A percentile compares a stretch with the other conserved stretches of the same genome.
Evolutionary conservation across 192 early-diverging fungal genomes (phyloP).

Genomic region (Rhizophagus prolifer): DNA sequence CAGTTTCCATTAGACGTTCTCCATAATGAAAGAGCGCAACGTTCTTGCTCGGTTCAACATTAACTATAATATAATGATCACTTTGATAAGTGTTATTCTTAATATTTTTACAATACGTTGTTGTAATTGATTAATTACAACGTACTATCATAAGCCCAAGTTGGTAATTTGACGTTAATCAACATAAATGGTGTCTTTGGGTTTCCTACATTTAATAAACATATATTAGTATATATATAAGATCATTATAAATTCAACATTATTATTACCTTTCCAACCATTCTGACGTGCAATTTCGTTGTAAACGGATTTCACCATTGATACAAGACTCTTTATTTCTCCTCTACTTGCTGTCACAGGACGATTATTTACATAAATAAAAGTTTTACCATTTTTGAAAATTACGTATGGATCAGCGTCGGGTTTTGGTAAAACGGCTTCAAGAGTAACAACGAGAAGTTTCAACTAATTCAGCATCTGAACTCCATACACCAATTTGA

Average conservation of each 20-base stretch:
- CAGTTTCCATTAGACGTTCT: slow-evolving; percentile 23
- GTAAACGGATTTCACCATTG: slow-evolving; percentile 30
- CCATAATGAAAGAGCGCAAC: slow-evolving; percentile 33
- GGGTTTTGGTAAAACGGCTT: slow-evolving; percentile 28
- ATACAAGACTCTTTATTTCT: slow-evolving; percentile 36
- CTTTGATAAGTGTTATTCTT: background rate
- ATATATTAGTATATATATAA: background rate
- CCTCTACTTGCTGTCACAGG: slow-evolving; percentile 35
- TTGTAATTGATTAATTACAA: background rate
- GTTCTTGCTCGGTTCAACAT: slow-evolving; percentile 43
- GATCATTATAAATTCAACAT: background rate
- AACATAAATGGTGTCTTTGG: slow-evolving; percentile 23
- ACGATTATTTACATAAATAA: slow-evolving; percentile 41
- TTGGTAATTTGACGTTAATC: slow-evolving; percentile 24
- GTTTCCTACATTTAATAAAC: background rate
- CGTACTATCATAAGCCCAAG: slow-evolving; percentile 24
- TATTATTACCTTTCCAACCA: background rate
- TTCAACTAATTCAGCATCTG: background rate
- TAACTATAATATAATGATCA: slow-evolving; percentile 25
- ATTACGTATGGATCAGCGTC: slow-evolving; percentile 32
- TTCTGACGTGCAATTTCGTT: slow-evolving; percentile 1
- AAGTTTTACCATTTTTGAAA: slow-evolving; percentile 34
- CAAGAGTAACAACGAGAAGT: background rate
- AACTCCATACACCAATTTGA: background rate
- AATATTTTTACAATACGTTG: background rate